These are phyloP conservation scores for Mercurialis annua DNA, from an alignment of 345 rosid species.

Conservation along the genomic window DNA sequence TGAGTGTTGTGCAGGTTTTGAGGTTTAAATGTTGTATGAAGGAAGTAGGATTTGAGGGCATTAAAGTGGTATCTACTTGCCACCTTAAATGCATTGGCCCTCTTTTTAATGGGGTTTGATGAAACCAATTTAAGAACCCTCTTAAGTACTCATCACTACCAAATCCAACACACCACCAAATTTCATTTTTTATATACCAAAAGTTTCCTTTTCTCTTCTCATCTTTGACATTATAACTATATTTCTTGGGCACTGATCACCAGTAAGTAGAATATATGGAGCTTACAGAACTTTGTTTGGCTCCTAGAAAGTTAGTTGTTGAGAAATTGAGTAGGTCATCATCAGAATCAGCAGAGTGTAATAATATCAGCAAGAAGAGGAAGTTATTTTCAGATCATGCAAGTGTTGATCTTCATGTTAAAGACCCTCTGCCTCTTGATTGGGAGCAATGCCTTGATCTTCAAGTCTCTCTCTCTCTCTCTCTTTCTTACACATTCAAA, in stretches of 20 bases:
- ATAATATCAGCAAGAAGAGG: conserved; percentile 36
- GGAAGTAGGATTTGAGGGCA: conserved; percentile 31
- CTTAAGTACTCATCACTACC: conserved; percentile 22
- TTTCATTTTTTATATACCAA: neutral
- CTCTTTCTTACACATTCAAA: neutral
- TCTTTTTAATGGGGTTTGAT: conserved; percentile 43
- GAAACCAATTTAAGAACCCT: conserved; percentile 38
- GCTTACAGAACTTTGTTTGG: conserved; percentile 44
- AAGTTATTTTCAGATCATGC: conserved; percentile 27
- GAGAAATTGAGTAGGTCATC: conserved; percentile 27
- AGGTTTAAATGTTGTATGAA: conserved; percentile 27
- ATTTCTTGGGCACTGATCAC: too few species aligned
- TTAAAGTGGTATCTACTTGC: conserved; percentile 47
- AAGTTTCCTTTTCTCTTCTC: neutral
- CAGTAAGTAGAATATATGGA: conserved; percentile 21
- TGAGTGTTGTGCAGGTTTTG: conserved; percentile 25
- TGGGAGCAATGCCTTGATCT: conserved; percentile 60
- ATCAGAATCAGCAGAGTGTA: conserved; percentile 29
- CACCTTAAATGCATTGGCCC: conserved; percentile 46
- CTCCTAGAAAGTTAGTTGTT: conserved; percentile 19
- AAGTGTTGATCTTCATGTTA: conserved; percentile 42
- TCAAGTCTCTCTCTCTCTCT: conserved; percentile 27
- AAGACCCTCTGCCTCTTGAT: conserved; percentile 39
- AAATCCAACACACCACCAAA: neutral
- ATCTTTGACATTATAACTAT: neutral